phyloP scores from a whole-genome alignment of 768 basidiomycete genomes.

The Epithele typhae region DNA sequence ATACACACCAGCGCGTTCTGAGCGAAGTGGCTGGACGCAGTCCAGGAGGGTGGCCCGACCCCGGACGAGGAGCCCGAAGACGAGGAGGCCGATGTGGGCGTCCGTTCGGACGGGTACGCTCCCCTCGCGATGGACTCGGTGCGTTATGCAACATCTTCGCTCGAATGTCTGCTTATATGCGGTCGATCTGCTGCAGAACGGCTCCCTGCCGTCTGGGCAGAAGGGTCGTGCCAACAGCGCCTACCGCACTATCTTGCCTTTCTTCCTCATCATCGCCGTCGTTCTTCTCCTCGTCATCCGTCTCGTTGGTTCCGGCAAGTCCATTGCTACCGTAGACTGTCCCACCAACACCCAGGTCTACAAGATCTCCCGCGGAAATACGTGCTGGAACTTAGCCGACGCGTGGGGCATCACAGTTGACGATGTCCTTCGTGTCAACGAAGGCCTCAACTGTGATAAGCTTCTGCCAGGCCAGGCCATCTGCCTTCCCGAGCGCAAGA shows the following conservation, averaged over 20 bases:
- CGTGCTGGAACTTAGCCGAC: conserved; percentile 60
- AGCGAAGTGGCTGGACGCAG: too few relatives aligned
- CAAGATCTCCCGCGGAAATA: conserved; percentile 53
- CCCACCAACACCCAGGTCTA: conserved; percentile 31
- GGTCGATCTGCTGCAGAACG: conserved; percentile 2
- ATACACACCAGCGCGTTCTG: too few relatives aligned
- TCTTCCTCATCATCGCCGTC: conserved; percentile 66
- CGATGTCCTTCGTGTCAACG: conserved; percentile 47
- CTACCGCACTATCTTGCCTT: conserved; percentile 64
- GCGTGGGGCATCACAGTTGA: conserved; percentile 47
- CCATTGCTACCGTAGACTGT: conserved; percentile 19
- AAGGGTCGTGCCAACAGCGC: conserved; percentile 22
- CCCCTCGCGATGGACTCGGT: conserved; percentile 51
- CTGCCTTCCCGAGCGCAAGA: conserved; percentile 41
- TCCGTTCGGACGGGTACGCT: conserved; percentile 46
- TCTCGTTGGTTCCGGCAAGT: conserved; percentile 36
- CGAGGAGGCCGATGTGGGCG: conserved; percentile 50
- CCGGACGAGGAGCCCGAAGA: conserved; percentile 38
- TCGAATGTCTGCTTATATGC: neutral
- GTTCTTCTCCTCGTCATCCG: conserved; percentile 62
- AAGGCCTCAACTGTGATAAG: conserved; percentile 48
- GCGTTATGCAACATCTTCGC: conserved; percentile 3
- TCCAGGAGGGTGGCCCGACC: conserved; percentile 14
- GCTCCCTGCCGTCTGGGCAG: neutral
- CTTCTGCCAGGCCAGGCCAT: conserved; percentile 57